These are phyloP conservation scores for Lyophyllum atratum DNA, from an alignment of 768 basidiomycete genomes.

Conservation along the genomic window DNA sequence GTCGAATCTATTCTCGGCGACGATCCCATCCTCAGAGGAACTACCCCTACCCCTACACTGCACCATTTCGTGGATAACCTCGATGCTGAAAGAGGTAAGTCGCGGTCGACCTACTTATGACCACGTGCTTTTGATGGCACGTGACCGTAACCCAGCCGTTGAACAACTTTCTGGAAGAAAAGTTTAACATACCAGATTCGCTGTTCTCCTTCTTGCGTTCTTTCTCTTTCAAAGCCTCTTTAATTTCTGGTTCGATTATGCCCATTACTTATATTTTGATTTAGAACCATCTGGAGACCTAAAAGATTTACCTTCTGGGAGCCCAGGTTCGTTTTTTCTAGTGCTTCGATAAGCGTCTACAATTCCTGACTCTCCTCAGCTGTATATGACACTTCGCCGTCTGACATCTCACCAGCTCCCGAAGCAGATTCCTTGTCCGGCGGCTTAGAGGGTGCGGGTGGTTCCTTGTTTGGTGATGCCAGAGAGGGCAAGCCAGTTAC, in stretches of 20 bases:
- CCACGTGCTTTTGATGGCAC: background rate
- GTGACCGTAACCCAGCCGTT: background rate
- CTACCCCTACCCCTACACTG: background rate
- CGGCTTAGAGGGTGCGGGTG: constrained; percentile 16
- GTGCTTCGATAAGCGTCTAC: constrained; percentile 20
- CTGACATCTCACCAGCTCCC: constrained; percentile 18
- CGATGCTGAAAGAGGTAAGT: constrained; percentile 16
- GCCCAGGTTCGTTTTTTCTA: constrained; percentile 26
- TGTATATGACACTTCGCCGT: constrained; percentile 26
- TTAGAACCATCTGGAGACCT: constrained; percentile 19
- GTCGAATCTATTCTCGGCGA: background rate
- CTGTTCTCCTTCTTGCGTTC: constrained; percentile 12
- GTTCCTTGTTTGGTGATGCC: constrained; percentile 27
- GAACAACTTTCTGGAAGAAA: background rate
- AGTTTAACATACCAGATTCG: background rate
- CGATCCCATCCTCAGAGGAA: background rate
- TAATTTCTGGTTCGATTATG: constrained; percentile 15
- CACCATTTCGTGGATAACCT: background rate
- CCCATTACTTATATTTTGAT: constrained; percentile 25
- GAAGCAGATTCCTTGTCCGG: constrained; percentile 6
- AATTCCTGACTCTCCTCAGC: constrained; percentile 19
- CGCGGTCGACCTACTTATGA: background rate
- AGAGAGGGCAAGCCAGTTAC: constrained; percentile 23
- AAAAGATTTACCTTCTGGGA: constrained; percentile 11
- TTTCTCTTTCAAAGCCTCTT: constrained; percentile 4